A percentile compares a stretch with the other conserved stretches of the same genome.
Evolutionary conservation across 1,284 basidiomycete genomes (phyloP).

Genomic region (Leccinum pachyderme): DNA sequence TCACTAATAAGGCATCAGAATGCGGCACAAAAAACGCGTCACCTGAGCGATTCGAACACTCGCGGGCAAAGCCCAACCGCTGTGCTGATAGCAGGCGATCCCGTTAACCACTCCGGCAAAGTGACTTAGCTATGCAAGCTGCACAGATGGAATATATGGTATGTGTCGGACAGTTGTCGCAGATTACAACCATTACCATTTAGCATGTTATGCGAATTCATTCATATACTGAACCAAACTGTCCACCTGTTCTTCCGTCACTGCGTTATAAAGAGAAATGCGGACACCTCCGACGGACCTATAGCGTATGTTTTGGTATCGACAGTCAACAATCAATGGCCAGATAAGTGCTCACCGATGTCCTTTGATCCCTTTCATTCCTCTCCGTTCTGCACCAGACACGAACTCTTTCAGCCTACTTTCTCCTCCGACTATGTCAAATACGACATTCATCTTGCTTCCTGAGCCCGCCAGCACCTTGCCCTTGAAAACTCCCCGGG

Average conservation of each 20-base stretch:
- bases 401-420: conserved; percentile 74
- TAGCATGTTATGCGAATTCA: conserved; percentile 42
- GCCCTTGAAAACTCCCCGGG: conserved; percentile 60
- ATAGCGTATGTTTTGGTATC: conserved; percentile 2
- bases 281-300: conserved; percentile 83
- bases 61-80: conserved; percentile 83
- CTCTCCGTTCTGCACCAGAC: conserved; percentile 70
- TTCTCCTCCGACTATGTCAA: conserved; percentile 69
- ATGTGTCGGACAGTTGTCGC: not conserved
- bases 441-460: conserved; percentile 95
- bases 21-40: conserved; percentile 38
- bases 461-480: conserved; percentile 73
- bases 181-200: conserved; percentile 4
- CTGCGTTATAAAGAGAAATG: conserved; percentile 92
- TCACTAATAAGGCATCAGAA: not conserved
- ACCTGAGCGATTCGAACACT: conserved; percentile 88
- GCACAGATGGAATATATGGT: not conserved
- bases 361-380: conserved; percentile 86
- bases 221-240: conserved; percentile 60
- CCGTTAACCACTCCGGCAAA: conserved; percentile 92
- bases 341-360: conserved; percentile 68
- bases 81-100: conserved; percentile 78
- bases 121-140: conserved; percentile 44
- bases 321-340: not conserved
- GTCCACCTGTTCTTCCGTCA: conserved; percentile 76